Evolutionary conservation across 1,139 yeast species (phyloP), one percentile per base, ranked within the genome.

Genomic region (Yamadazyma epiphylla): DNA sequence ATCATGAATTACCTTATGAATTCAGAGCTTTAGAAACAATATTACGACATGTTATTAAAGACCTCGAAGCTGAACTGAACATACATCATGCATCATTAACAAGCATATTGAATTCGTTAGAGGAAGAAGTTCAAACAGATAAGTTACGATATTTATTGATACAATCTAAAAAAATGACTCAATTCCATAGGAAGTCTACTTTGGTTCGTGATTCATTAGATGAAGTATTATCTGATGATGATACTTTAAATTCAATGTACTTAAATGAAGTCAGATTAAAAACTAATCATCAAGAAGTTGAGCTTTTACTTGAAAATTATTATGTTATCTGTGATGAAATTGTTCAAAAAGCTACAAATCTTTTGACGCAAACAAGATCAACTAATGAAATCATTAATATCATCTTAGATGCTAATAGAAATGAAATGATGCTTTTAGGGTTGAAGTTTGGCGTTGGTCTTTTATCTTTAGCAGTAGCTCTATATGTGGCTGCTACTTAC

Each of bases 381-480:
- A 64, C 70, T 4, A 73, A 68, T 38, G 74, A 68, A 38, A 65
- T 68, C 36, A 67, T 68, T 24, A 63, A 64, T 33, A 63, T 67
- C 29, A 68, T 67, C 12, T 48, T 68, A 36, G 74, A 68, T 36
- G 61, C 74, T 3, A 68, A 68, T 41, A 49, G 74, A 45, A 68
- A 68, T 39, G 74, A 68, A 38, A 54, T 68, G 36, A 68, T 68
- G 74, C 48, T 68, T 24, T 46, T 68, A 24, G 71, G 74, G 0
- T 50, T 68, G 37, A 64, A 62, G 40, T 65, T 62, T 29, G 63
- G 68, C 12, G 55, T 65, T 4, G 73, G 72, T 1, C 43, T 68
- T 19, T 45, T 68, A 17, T 59, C 72, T 3, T 54, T 65, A 58
- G 71, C 69, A 5, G 39, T 57, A 20, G 58, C 62, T 2, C 42